A percentile compares a stretch with the other conserved stretches of the same genome.
These are phyloP conservation scores for Salix brachista DNA, from an alignment of 345 rosid genomes.

Conservation along the genomic window DNA sequence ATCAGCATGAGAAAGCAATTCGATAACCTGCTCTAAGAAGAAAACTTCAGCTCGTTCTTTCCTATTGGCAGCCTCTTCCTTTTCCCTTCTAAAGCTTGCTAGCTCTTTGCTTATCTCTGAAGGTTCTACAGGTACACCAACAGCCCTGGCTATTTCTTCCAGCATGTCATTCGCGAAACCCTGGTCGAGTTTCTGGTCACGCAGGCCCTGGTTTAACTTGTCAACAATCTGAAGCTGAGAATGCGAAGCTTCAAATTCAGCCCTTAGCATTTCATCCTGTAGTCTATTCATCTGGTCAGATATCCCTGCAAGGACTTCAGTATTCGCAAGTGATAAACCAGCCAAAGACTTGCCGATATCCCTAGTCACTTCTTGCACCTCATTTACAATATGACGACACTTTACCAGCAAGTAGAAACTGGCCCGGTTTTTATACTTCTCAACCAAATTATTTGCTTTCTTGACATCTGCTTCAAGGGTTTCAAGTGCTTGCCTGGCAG, in stretches of 20 bases:
- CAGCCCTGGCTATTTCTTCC: constrained; percentile 60
- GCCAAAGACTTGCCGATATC: constrained; percentile 60
- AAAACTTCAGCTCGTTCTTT: constrained; percentile 63
- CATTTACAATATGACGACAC: constrained; percentile 53
- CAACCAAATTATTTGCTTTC: constrained; percentile 56
- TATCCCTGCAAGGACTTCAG: constrained; percentile 52
- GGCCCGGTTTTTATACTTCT: constrained; percentile 49
- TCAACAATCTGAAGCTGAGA: constrained; percentile 56
- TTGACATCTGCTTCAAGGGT: constrained; percentile 54
- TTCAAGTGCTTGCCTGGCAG: constrained; percentile 51
- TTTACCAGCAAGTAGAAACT: constrained; percentile 57
- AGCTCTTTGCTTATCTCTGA: constrained; percentile 62
- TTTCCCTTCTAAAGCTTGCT: constrained; percentile 56
- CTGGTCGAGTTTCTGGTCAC: constrained; percentile 56
- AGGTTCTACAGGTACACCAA: constrained; percentile 65
- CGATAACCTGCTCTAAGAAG: constrained; percentile 67
- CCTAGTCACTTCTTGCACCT: constrained; percentile 63
- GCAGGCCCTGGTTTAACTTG: constrained; percentile 52
- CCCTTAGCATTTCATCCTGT: constrained; percentile 68
- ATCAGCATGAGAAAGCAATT: constrained; percentile 67
- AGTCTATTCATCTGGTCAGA: constrained; percentile 55
- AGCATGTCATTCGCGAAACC: constrained; percentile 63
- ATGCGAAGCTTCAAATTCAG: constrained; percentile 48
- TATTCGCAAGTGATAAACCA: constrained; percentile 45
- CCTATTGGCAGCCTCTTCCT: constrained; percentile 55